Percentiles rank a stretch among this genome's conserved stretches.
These are phyloP conservation scores for Monosporascus sp. DNA, from an alignment of 2,329 filamentous ascomycete species.

Conservation along the genomic window DNA sequence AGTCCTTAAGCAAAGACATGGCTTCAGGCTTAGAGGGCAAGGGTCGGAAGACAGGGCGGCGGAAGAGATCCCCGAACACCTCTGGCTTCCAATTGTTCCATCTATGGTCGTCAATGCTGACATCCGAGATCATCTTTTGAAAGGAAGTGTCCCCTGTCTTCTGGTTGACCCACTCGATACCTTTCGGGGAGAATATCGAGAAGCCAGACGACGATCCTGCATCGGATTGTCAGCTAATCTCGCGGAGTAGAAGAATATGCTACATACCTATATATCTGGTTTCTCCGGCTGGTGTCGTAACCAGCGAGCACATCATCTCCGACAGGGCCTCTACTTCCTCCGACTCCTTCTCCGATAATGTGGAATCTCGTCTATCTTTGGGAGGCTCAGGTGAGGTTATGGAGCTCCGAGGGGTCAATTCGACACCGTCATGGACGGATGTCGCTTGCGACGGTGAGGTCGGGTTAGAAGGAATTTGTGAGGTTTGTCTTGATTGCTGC, in stretches of 20 bases:
- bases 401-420: constrained; percentile 48
- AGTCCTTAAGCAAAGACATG: constrained; percentile 82
- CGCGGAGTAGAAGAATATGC: neutral
- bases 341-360: constrained; percentile 38
- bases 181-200: constrained; percentile 97
- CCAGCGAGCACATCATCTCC: constrained; percentile 98
- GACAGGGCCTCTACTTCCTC: constrained; percentile 82
- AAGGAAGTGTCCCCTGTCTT: constrained; percentile 96
- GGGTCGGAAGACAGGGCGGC: constrained; percentile 74
- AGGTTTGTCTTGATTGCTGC: constrained; percentile 45
- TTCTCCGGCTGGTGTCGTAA: constrained; percentile 91
- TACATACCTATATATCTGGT: constrained; percentile 85
- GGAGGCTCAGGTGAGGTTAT: constrained; percentile 47
- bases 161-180: constrained; percentile 96
- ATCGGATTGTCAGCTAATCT: constrained; percentile 4
- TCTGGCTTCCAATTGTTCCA: constrained; percentile 99
- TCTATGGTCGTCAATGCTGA: constrained; percentile 89
- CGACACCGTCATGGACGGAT: constrained; percentile 36
- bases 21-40: constrained; percentile 85
- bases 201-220: constrained; percentile 88
- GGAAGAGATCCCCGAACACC: constrained; percentile 89
- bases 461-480: constrained; percentile 43
- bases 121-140: constrained; percentile 86
- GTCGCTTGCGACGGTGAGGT: constrained; percentile 46
- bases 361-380: constrained; percentile 38